Evolutionary conservation across 1,284 basidiomycete genomes (phyloP).

Genomic region (Heterobasidion irregulare): DNA sequence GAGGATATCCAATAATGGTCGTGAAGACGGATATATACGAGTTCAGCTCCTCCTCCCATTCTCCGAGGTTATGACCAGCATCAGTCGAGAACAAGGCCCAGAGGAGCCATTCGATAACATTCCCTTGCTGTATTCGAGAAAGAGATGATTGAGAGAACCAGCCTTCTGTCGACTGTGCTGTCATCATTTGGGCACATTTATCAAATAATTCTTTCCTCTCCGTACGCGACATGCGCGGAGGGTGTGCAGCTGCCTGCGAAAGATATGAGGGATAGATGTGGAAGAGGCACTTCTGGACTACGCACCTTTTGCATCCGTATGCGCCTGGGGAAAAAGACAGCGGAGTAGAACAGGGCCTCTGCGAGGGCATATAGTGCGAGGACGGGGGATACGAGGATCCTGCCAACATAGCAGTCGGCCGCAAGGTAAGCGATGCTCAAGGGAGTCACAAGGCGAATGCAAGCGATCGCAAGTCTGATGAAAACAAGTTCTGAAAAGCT

Average conservation of each 20-base stretch:
- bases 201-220: slow-evolving; percentile 41
- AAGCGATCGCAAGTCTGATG: slow-evolving; percentile 38
- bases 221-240: slow-evolving; percentile 27
- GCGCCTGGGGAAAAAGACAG: slow-evolving; percentile 41
- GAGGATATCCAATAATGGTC: slow-evolving; percentile 24
- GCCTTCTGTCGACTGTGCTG: slow-evolving; percentile 30
- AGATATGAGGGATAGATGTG: not conserved
- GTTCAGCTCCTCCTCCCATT: slow-evolving; percentile 40
- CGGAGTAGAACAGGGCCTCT: slow-evolving; percentile 41
- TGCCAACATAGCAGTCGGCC: slow-evolving; percentile 17
- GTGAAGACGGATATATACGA: slow-evolving; percentile 34
- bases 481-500: slow-evolving; percentile 44
- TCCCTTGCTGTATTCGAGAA: slow-evolving; percentile 30
- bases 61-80: slow-evolving; percentile 20
- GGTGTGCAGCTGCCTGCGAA: slow-evolving; percentile 33
- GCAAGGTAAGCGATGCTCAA: slow-evolving; percentile 34
- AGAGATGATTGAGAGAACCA: slow-evolving; percentile 40
- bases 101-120: slow-evolving; percentile 53
- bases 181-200: slow-evolving; percentile 31
- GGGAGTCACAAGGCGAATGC: slow-evolving; percentile 41
- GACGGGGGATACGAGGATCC: slow-evolving; percentile 21
- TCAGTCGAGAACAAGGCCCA: slow-evolving; percentile 49
- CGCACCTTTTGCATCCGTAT: slow-evolving; percentile 38
- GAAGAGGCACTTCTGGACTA: not conserved
- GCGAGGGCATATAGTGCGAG: slow-evolving; percentile 26